Percentiles rank a stretch among this genome's conserved stretches.
Evolutionary conservation across 1,139 yeast genomes (phyloP).

Genomic region (Pichia sp.): DNA sequence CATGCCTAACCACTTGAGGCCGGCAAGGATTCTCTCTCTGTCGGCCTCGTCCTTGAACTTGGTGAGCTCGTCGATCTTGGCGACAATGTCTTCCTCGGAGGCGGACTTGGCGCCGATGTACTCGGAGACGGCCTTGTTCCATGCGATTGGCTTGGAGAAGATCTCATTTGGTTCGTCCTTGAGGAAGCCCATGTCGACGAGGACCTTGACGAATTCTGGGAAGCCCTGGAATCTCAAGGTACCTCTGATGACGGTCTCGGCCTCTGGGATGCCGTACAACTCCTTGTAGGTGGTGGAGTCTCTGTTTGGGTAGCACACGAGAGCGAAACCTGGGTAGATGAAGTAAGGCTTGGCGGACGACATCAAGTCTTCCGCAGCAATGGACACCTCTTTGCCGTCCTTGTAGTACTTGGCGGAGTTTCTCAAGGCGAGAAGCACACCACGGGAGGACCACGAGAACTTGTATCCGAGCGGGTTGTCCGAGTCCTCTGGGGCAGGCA

Average conservation of each 20-base stretch:
- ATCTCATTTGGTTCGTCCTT: slow-evolving; percentile 65
- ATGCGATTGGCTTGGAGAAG: slow-evolving; percentile 57
- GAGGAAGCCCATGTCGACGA: slow-evolving; percentile 90
- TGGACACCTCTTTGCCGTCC: slow-evolving; percentile 76
- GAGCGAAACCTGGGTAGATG: slow-evolving; percentile 92
- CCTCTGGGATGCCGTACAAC: slow-evolving; percentile 92
- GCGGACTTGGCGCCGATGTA: slow-evolving; percentile 71
- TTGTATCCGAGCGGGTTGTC: slow-evolving; percentile 98
- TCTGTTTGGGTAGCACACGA: slow-evolving; percentile 96
- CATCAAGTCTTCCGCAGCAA: slow-evolving; percentile 90
- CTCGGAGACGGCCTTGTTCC: slow-evolving; percentile 85
- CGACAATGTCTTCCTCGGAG: slow-evolving; percentile 66
- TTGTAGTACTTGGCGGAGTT: slow-evolving; percentile 87
- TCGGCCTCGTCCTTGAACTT: slow-evolving; percentile 77
- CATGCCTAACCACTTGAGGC: slow-evolving; percentile 91
- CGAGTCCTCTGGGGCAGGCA: slow-evolving; percentile 96
- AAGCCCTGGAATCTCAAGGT: slow-evolving; percentile 97
- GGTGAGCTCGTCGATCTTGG: slow-evolving; percentile 73
- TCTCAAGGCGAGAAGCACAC: slow-evolving; percentile 91
- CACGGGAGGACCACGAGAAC: slow-evolving; percentile 98
- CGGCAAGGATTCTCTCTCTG: slow-evolving; percentile 79
- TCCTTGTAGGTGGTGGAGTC: slow-evolving; percentile 93
- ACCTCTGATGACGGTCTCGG: slow-evolving; percentile 94
- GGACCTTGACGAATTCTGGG: slow-evolving; percentile 94
- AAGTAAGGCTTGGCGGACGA: slow-evolving; percentile 91